Base-by-base conservation (phyloP, 805 yeast genomes). In the Limtongia smithiae region DNA sequence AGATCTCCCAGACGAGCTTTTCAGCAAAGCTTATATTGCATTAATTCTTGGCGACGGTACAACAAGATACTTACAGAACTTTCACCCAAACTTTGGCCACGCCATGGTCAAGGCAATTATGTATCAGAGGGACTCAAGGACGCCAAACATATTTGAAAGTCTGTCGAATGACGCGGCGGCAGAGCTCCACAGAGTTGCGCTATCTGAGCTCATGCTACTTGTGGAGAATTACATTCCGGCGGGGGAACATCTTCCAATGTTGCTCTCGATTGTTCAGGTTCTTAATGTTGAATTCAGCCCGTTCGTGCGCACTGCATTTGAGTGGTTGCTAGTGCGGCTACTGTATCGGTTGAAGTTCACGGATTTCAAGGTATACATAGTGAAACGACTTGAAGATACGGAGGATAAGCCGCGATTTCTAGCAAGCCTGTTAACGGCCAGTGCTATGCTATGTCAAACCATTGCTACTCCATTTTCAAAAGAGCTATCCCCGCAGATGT, bases 201-300 rank as follows among this genome's bases (percentile, higher is more conserved):
- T 80, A 55, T 75, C 79, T 27, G 71, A 85, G 17, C 58, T 84
- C 9, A 54, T 83, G 14, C 50, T 79, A 1, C 54, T 79, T 9
- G 50, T 74, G 18, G 74, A 71, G 37, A 59, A 64, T 2, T 54
- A 74, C 2, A 61, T 70, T 4, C 39, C 61, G 2, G 49, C 49
- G 0, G 52, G 50, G 0, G 43, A 68, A 15, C 50, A 68, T 1
- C 37, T 58, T 1, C 55, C 62, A 1, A 38, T 59, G 34, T 61
- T 78, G 7, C 54, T 65, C 0, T 42, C 45, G 0, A 18, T 56
- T 2, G 54, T 75, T 11, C 43, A 72, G 4, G 63, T 69, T 7
- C 68, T 86, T 11, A 69, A 74, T 36, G 66, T 69, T 1, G 97
- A 91, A 54, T 79, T 86, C 12, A 83, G 93, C 54, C 96, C 96